phyloP scores from a whole-genome alignment of 306 rosid species.

The Abrus pulchellus region DNA sequence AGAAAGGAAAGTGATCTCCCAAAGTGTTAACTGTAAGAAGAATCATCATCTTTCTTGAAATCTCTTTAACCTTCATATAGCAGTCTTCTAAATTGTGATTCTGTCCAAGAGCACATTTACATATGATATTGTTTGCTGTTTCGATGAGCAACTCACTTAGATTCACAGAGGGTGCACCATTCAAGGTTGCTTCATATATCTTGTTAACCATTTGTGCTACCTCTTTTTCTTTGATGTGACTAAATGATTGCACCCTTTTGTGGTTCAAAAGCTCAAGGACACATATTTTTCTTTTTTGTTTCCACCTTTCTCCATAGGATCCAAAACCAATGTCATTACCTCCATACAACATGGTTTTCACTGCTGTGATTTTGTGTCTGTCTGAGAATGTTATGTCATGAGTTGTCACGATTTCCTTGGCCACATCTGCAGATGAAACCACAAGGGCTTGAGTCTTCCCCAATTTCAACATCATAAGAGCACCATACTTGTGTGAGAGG shows the following conservation, averaged over 20 bases:
- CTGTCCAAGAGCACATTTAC: constrained; percentile 30
- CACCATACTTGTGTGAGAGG: constrained; percentile 31
- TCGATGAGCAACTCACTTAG: constrained; percentile 20
- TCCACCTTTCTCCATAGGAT: constrained; percentile 27
- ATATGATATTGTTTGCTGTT: neutral
- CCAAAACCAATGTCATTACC: constrained; percentile 33
- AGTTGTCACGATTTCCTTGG: neutral
- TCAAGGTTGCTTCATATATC: neutral
- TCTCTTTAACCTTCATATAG: neutral
- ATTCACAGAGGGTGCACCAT: neutral
- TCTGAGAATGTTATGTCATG: constrained; percentile 12
- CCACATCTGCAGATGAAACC: constrained; percentile 43
- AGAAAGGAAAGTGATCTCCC: constrained; percentile 38
- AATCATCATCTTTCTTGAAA: neutral
- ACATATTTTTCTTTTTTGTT: constrained; percentile 35
- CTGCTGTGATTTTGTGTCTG: neutral
- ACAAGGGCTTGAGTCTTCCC: constrained; percentile 38
- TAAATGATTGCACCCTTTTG: constrained; percentile 33
- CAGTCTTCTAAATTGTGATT: neutral
- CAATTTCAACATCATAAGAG: constrained; percentile 24
- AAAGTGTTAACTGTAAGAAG: neutral
- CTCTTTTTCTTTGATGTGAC: neutral
- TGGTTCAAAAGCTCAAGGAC: constrained; percentile 31
- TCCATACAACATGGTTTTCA: constrained; percentile 1
- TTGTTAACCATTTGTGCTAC: neutral